A percentile compares a stretch with the other conserved stretches of the same genome.
Conservation (phyloP, 139 green algal species). For the Chlorella sorokiniana region DNA sequence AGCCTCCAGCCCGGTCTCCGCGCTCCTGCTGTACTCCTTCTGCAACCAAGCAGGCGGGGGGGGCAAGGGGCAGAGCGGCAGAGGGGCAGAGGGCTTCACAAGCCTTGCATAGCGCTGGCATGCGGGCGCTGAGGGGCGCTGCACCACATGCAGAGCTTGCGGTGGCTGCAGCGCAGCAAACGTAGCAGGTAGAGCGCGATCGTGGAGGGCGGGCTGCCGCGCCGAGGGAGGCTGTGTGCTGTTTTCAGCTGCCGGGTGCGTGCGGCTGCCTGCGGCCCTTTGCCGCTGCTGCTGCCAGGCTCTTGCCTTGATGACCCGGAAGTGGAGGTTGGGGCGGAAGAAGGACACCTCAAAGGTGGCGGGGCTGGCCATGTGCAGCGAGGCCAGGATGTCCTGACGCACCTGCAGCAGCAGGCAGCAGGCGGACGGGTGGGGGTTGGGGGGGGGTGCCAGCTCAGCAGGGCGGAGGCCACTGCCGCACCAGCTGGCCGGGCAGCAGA, state of each 20-base stretch:
- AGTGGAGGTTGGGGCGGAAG: slow-evolving; percentile 80
- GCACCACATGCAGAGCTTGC: too few relatives aligned
- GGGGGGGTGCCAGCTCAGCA: neutral
- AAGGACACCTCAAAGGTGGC: slow-evolving; percentile 73
- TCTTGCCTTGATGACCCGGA: slow-evolving; percentile 40
- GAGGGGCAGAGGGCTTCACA: too few relatives aligned
- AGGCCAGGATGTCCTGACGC: slow-evolving; percentile 68
- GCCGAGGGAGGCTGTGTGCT: too few relatives aligned
- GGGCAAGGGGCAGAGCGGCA: too few relatives aligned
- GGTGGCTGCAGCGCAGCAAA: too few relatives aligned
- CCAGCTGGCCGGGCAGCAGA: too few relatives aligned
- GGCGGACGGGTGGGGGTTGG: neutral
- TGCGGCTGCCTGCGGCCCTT: slow-evolving; percentile 35
- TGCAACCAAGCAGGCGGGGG: slow-evolving; percentile 12
- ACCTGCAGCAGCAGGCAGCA: slow-evolving; percentile 42
- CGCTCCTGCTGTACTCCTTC: slow-evolving; percentile 54
- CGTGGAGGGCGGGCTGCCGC: too few relatives aligned
- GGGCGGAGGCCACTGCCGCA: too few relatives aligned
- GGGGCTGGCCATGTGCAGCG: slow-evolving; percentile 63
- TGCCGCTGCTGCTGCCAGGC: neutral
- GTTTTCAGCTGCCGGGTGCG: too few relatives aligned
- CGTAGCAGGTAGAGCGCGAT: too few relatives aligned
- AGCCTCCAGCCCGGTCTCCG: slow-evolving; percentile 39
- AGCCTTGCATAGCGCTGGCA: too few relatives aligned
- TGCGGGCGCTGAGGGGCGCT: too few relatives aligned